These are phyloP conservation scores for Pseudogymnoascus sp. DNA, from an alignment of 2,329 filamentous ascomycete species.

Conservation along the genomic window DNA sequence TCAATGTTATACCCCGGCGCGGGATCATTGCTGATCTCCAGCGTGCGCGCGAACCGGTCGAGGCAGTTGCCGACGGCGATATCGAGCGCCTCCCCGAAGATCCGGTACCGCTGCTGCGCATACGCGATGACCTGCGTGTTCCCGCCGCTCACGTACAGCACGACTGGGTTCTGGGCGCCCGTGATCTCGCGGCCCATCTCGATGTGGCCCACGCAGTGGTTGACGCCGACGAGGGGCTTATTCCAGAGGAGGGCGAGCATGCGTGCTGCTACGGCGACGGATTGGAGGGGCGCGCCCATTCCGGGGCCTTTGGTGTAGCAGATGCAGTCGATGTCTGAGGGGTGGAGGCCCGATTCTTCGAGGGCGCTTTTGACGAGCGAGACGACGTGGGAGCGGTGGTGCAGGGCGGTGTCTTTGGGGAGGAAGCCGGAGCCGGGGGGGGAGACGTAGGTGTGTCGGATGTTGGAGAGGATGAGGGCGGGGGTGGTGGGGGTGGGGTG, in stretches of 20 bases:
- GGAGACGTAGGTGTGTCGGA: constrained; percentile 87
- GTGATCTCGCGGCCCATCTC: constrained; percentile 97
- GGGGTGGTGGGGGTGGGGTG: constrained; percentile 48
- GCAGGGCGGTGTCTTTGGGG: constrained; percentile 88
- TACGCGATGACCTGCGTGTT: constrained; percentile 99
- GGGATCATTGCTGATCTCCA: constrained; percentile 89
- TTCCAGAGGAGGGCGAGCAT: constrained; percentile 76
- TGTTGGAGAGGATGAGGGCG: constrained; percentile 75
- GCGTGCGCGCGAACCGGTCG: constrained; percentile 85
- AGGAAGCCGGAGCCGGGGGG: constrained; percentile 91
- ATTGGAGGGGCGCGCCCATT: constrained; percentile 88
- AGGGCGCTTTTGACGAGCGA: constrained; percentile 73
- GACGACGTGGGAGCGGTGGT: constrained; percentile 83
- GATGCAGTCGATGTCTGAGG: constrained; percentile 73
- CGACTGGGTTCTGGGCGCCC: constrained; percentile 81
- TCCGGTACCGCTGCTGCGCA: constrained; percentile 86
- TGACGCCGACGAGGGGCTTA: constrained; percentile 85
- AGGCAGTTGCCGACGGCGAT: constrained; percentile 97
- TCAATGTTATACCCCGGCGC: constrained; percentile 98
- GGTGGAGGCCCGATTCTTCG: constrained; percentile 51
- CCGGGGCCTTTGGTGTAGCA: constrained; percentile 94
- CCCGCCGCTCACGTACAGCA: constrained; percentile 89
- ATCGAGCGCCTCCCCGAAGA: constrained; percentile 95
- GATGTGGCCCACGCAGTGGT: constrained; percentile 97
- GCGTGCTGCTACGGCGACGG: constrained; percentile 77